phyloP scores from a whole-genome alignment of 805 yeast genomes.

The Barnettozyma populi region DNA sequence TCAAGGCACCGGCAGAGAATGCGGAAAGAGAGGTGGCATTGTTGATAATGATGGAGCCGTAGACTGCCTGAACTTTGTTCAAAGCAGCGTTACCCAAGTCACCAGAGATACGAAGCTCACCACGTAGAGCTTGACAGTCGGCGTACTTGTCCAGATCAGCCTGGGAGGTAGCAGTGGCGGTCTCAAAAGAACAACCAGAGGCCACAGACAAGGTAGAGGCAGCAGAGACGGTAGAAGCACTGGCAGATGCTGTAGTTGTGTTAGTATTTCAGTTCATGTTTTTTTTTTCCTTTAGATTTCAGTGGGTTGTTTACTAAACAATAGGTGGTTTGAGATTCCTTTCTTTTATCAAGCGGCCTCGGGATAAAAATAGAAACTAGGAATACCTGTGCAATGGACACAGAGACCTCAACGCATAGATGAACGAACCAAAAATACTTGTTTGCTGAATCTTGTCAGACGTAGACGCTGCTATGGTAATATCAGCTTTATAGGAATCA shows the following conservation, averaged over 20 bases:
- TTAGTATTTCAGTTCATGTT: background rate
- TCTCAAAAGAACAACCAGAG: conserved; percentile 61
- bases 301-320: background rate
- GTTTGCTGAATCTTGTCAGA: no score
- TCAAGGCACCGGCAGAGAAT: conserved; percentile 75
- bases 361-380: conserved; percentile 11
- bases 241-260: conserved; percentile 9
- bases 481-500: background rate
- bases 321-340: no score
- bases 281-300: background rate
- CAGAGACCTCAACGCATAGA: no score
- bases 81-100: conserved; percentile 57
- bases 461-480: no score
- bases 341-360: background rate
- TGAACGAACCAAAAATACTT: no score
- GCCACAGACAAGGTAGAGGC: conserved; percentile 42
- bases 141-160: conserved; percentile 68
- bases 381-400: background rate
- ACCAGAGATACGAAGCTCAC: conserved; percentile 71
- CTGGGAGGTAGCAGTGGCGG: conserved; percentile 73
- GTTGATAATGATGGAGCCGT: conserved; percentile 65
- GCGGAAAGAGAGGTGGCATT: conserved; percentile 59
- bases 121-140: conserved; percentile 73
- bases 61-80: conserved; percentile 68
- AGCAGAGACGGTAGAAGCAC: conserved; percentile 42